phyloP scores from a whole-genome alignment of 176 grass and related monocot species.

The Echinochloa phyllopogon region DNA sequence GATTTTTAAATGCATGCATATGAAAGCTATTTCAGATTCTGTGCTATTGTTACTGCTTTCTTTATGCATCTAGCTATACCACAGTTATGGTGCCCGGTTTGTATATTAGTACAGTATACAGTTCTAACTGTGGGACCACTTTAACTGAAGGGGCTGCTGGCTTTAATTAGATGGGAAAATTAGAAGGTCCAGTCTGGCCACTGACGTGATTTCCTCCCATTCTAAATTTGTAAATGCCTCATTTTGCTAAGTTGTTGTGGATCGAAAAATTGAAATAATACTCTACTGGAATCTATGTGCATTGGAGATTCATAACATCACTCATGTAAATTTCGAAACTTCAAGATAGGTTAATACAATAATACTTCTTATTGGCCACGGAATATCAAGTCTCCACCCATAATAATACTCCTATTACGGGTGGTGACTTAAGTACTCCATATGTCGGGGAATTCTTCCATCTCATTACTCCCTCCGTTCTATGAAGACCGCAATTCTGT shows the following conservation, averaged over 20 bases:
- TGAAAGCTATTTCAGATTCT: neutral
- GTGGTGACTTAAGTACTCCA: neutral
- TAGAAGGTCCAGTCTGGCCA: neutral
- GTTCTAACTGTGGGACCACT: neutral
- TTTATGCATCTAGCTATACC: neutral
- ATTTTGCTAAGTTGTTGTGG: neutral
- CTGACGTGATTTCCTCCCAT: neutral
- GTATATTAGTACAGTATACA: neutral
- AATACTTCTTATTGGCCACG: neutral
- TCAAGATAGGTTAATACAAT: neutral
- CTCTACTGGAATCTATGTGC: conserved; percentile 8
- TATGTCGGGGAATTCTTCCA: conserved; percentile 12
- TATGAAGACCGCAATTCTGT: too few relatives aligned
- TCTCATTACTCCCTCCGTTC: neutral
- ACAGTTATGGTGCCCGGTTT: neutral
- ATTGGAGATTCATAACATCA: conserved; percentile 7
- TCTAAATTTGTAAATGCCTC: conserved; percentile 28
- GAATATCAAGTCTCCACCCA: neutral
- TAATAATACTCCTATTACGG: neutral
- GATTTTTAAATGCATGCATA: conserved; percentile 1
- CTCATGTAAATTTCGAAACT: neutral
- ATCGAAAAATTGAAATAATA: neutral
- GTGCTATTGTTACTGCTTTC: neutral
- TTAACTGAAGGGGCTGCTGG: neutral
- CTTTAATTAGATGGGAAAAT: conserved; percentile 4